phyloP scores from a whole-genome alignment of 2,329 filamentous ascomycete genomes.

The Colletotrichum sp. region DNA sequence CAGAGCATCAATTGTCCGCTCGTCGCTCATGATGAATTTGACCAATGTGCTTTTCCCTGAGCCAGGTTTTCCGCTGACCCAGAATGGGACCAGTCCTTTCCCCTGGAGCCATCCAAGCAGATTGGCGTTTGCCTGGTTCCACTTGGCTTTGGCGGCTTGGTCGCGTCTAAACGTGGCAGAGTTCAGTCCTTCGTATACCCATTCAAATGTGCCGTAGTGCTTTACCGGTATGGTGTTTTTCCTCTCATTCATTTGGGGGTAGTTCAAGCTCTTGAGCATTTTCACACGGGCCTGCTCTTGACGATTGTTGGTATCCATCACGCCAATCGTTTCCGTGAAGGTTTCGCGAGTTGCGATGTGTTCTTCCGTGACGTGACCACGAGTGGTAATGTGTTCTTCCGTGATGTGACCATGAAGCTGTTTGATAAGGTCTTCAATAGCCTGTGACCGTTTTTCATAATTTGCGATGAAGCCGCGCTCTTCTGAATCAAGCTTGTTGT shows the following conservation, averaged over 20 bases:
- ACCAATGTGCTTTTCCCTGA: slow-evolving; percentile 36
- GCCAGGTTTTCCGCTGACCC: slow-evolving; percentile 34
- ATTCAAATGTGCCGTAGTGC: neutral
- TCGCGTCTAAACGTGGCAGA: too few species aligned
- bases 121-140: neutral
- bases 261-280: neutral
- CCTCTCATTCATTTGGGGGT: neutral
- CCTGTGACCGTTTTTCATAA: too few species aligned
- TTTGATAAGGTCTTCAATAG: too few species aligned
- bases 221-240: neutral
- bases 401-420: too few species aligned
- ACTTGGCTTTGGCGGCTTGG: too few species aligned
- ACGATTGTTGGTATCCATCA: neutral
- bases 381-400: too few species aligned
- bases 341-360: too few species aligned
- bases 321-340: too few species aligned
- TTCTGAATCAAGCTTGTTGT: too few species aligned
- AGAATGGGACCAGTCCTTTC: slow-evolving; percentile 20
- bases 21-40: slow-evolving; percentile 25
- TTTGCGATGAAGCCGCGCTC: too few species aligned
- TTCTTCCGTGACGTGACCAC: too few species aligned
- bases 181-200: neutral
- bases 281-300: neutral
- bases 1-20: neutral
- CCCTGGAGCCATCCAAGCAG: neutral